These are phyloP conservation scores for Xylariomycetidae sp. DNA, from an alignment of 2,329 filamentous ascomycete species.

Conservation along the genomic window DNA sequence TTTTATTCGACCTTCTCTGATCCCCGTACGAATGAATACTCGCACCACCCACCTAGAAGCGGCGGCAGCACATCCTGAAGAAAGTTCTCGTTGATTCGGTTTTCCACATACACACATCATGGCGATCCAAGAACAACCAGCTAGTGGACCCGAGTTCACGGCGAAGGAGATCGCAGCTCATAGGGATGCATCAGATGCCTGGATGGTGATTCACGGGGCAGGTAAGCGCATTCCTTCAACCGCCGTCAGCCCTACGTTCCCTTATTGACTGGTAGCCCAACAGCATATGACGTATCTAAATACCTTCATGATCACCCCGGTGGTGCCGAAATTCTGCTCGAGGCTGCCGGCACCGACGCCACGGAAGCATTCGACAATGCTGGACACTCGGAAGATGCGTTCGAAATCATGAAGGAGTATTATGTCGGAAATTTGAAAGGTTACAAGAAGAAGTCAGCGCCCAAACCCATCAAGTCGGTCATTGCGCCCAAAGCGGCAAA, in stretches of 20 bases:
- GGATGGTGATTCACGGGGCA: constrained; percentile 53
- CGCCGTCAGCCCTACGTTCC: not conserved
- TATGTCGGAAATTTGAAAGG: constrained; percentile 34
- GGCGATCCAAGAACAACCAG: constrained; percentile 13
- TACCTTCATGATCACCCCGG: constrained; percentile 62
- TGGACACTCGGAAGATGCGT: constrained; percentile 66
- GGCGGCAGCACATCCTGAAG: too few relatives aligned
- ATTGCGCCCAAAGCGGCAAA: constrained; percentile 2
- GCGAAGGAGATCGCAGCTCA: constrained; percentile 44
- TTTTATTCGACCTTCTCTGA: too few relatives aligned
- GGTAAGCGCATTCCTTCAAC: constrained; percentile 28
- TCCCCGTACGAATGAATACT: too few relatives aligned
- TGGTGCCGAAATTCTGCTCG: constrained; percentile 72
- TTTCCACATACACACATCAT: too few relatives aligned
- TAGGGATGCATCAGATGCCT: constrained; percentile 42
- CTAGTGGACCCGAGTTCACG: constrained; percentile 29
- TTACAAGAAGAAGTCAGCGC: constrained; percentile 13
- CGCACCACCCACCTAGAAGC: too few relatives aligned
- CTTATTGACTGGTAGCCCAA: not conserved
- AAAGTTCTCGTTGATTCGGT: too few relatives aligned
- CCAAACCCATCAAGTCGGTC: constrained; percentile 18
- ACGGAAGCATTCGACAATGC: constrained; percentile 80
- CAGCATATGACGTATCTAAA: constrained; percentile 55
- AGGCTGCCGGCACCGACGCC: constrained; percentile 73
- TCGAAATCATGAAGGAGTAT: constrained; percentile 36